Evolutionary conservation across 306 rosid genomes (phyloP).

Genomic region (Corylus heterophylla): DNA sequence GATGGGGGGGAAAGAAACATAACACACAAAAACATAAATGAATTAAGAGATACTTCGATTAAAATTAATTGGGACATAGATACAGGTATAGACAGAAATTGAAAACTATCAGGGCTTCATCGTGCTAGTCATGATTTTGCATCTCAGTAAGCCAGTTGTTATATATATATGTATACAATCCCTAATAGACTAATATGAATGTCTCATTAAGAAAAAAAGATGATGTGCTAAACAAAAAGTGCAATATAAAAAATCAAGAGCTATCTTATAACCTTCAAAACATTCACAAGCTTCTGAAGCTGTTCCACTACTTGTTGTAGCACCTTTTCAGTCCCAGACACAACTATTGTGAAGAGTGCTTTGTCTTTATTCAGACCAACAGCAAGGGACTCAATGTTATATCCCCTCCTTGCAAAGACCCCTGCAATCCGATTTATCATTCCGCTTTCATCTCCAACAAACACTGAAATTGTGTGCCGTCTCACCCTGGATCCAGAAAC

Average conservation of each 20-base stretch:
- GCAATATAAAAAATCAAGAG: constrained; percentile 3
- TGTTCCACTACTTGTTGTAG: constrained; percentile 73
- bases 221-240: background rate
- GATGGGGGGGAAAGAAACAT: background rate
- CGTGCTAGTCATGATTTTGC: background rate
- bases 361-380: constrained; percentile 77
- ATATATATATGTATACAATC: background rate
- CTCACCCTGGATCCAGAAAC: constrained; percentile 42
- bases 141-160: background rate
- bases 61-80: background rate
- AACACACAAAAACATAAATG: background rate
- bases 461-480: constrained; percentile 77
- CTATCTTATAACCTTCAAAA: constrained; percentile 45
- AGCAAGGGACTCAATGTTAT: constrained; percentile 78
- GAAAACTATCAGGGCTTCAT: background rate
- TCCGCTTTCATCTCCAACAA: constrained; percentile 88
- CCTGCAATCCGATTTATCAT: constrained; percentile 84
- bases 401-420: constrained; percentile 79
- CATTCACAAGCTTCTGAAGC: constrained; percentile 78
- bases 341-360: constrained; percentile 79
- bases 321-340: constrained; percentile 61
- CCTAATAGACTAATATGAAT: background rate
- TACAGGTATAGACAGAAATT: background rate
- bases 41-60: background rate
- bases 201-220: background rate